Evolutionary conservation across 2,329 filamentous ascomycete genomes (phyloP), one percentile per base, ranked within the genome.

Genomic region (Aspergillus proliferans): DNA sequence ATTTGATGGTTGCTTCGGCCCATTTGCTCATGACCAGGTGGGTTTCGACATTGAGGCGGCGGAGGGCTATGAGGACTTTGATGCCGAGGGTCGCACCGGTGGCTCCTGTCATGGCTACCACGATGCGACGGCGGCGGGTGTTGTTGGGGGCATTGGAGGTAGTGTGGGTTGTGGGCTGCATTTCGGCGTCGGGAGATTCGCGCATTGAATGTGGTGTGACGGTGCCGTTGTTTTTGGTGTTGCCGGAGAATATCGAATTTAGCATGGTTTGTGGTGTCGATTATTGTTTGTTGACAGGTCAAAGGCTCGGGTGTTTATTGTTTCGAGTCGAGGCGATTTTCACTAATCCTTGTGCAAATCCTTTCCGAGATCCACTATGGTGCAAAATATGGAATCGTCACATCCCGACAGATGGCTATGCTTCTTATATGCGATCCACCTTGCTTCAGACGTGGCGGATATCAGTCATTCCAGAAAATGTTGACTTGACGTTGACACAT

Each of bases 21-120:
- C 76, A 79, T 56, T 76, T 76, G 52, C 65, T 71, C 42, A 79
- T 68, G 7, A 78, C 64, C 2, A 76, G 65, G 49, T 76, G 72
- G 0, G 74, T 77, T 58, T 78, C 76, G 14, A 77, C 57, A n/a
- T 71, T 62, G 9, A 77, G 65, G 0, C 56, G 52, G 1, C 70
- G 70, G 0, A 79, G 67, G 3, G 64, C 60, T 6, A 65, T 59
- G 3, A 78, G 70, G 0, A 70, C 55, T 14, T 67, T 69, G 48
- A 78, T 73, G 1, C 67, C 75, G 6, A 72, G 62, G 2, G 68
- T 57, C 1, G 75, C 65, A 3, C 76, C 76, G 0, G 76, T 78
- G 1, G 76, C 76, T 3, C 76, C 76, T 1, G 76, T 78, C 40
- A 79, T 72, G 18, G 67, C 76, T 6, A 78, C 66, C 1, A 78